Percentiles rank a stretch among this genome's conserved stretches.
phyloP scores from a whole-genome alignment of 108 stramenopile species.

The Schizochytrium sp. region DNA sequence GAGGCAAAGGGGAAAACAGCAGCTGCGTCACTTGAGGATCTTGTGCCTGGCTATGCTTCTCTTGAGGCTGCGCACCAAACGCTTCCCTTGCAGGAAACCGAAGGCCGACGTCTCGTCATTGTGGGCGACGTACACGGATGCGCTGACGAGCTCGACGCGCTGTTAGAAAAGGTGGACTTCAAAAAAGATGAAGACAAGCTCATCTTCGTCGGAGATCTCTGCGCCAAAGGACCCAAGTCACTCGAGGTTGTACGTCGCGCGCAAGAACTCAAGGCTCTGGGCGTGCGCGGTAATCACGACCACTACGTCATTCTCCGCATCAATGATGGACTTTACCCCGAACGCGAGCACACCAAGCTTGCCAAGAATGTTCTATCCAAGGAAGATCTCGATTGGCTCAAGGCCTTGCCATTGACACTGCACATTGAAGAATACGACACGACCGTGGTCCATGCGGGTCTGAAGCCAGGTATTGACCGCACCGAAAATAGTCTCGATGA shows the following conservation, averaged over 20 bases:
- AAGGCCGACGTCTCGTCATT: slow-evolving; percentile 29
- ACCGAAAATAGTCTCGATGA: slow-evolving; percentile 61
- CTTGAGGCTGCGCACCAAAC: slow-evolving; percentile 20
- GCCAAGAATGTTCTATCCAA: slow-evolving; percentile 18
- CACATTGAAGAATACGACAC: slow-evolving; percentile 66
- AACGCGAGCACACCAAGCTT: not conserved
- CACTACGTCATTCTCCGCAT: slow-evolving; percentile 63
- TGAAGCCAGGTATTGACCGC: slow-evolving; percentile 66
- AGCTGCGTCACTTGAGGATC: not conserved
- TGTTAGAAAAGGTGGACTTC: slow-evolving; percentile 66
- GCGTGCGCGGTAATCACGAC: slow-evolving; percentile 91
- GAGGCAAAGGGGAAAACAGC: too few relatives aligned
- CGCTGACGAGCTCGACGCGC: slow-evolving; percentile 72
- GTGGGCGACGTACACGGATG: slow-evolving; percentile 91
- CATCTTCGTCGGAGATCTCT: slow-evolving; percentile 80
- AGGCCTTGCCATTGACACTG: slow-evolving; percentile 78
- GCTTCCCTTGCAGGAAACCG: not conserved
- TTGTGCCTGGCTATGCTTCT: not conserved
- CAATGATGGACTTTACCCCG: not conserved
- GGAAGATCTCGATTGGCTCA: slow-evolving; percentile 78
- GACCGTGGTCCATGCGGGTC: slow-evolving; percentile 86
- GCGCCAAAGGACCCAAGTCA: slow-evolving; percentile 86
- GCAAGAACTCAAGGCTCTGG: slow-evolving; percentile 74
- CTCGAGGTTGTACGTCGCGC: slow-evolving; percentile 76
- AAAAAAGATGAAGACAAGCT: slow-evolving; percentile 77